Conservation (phyloP, 257 asterid genomes). For the Solanum habrochaites region DNA sequence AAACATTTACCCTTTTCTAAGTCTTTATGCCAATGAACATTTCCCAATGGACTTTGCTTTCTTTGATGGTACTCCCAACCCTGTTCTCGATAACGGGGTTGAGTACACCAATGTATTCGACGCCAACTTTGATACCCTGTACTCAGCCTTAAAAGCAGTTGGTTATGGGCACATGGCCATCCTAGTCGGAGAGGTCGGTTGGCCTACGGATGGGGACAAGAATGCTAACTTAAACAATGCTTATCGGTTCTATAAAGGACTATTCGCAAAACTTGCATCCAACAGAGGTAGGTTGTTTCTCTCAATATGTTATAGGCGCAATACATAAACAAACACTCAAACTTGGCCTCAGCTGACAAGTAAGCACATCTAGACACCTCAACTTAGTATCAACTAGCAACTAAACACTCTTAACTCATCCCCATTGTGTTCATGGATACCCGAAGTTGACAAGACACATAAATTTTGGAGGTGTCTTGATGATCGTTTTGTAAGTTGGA, state of each 20-base stretch:
- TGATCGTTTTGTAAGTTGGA: background rate
- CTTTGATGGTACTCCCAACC: conserved; percentile 26
- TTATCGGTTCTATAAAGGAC: conserved; percentile 26
- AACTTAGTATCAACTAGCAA: background rate
- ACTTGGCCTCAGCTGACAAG: background rate
- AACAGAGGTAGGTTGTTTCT: conserved; percentile 15
- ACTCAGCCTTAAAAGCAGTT: conserved; percentile 21
- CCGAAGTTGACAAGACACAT: background rate
- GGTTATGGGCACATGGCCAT: conserved; percentile 23
- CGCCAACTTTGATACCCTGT: conserved; percentile 34
- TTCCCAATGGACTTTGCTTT: conserved; percentile 37
- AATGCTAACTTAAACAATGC: conserved; percentile 20
- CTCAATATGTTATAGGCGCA: background rate
- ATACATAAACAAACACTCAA: background rate
- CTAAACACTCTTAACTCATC: background rate
- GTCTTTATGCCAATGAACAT: conserved; percentile 23
- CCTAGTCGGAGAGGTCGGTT: conserved; percentile 37
- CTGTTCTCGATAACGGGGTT: conserved; percentile 17
- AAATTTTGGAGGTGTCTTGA: background rate
- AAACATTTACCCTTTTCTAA: conserved; percentile 35
- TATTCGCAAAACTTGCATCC: conserved; percentile 20
- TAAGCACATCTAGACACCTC: background rate
- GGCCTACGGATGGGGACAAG: conserved; percentile 36
- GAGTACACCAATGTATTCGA: conserved; percentile 30
- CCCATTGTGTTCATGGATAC: background rate